A percentile compares a stretch with the other conserved stretches of the same genome.
Conservation (phyloP, 495 filamentous ascomycete species). For the Cladorrhinum samala region DNA sequence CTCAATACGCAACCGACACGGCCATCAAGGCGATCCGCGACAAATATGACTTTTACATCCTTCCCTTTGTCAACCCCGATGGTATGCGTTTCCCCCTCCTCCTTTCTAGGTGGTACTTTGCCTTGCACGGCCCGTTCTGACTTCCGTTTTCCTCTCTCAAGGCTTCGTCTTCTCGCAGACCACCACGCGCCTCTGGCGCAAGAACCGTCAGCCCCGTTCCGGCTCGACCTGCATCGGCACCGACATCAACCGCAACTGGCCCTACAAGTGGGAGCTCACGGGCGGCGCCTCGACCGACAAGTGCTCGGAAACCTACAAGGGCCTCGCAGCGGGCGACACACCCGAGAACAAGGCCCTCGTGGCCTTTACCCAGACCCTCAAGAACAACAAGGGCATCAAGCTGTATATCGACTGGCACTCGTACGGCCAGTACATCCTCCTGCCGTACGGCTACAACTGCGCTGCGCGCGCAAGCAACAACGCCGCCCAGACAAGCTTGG, state of each 20-base stretch:
- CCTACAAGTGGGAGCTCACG: constrained; percentile 44
- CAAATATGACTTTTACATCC: constrained; percentile 58
- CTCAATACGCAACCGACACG: constrained; percentile 37
- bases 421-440: constrained; percentile 44
- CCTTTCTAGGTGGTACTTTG: no score
- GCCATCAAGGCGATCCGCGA: constrained; percentile 41
- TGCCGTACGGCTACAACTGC: constrained; percentile 37
- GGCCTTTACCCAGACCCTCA: constrained; percentile 34
- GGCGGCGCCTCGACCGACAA: constrained; percentile 49
- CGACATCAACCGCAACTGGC: constrained; percentile 64
- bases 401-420: constrained; percentile 58
- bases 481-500: constrained; percentile 39
- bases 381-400: constrained; percentile 43
- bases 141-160: constrained; percentile 10
- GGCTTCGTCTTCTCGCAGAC: constrained; percentile 59
- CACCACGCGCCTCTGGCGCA: constrained; percentile 55
- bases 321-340: constrained; percentile 38
- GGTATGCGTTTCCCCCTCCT: constrained; percentile 27
- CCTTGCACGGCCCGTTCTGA: neutral
- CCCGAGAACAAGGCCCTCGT: constrained; percentile 45
- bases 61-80: constrained; percentile 59
- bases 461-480: constrained; percentile 35
- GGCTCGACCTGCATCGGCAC: constrained; percentile 46
- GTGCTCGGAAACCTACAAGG: constrained; percentile 50
- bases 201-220: constrained; percentile 49